These are phyloP conservation scores for Botrytis hyacinthi DNA, from an alignment of 2,329 filamentous ascomycete species.

Conservation along the genomic window DNA sequence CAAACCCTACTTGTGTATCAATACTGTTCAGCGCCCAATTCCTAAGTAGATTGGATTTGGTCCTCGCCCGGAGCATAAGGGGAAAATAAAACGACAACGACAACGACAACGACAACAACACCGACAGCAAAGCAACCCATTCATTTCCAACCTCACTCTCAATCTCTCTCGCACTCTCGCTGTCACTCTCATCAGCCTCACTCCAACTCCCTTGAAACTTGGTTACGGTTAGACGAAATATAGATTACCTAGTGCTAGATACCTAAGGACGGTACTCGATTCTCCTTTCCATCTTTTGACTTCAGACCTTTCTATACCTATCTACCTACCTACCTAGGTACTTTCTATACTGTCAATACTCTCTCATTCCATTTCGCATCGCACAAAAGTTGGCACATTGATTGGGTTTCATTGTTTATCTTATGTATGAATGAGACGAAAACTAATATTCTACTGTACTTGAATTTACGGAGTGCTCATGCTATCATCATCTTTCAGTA, in stretches of 20 bases:
- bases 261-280: not conserved
- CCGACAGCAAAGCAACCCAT: not conserved
- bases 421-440: conserved; percentile 3
- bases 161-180: not conserved
- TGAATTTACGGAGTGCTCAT: not conserved
- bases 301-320: not conserved
- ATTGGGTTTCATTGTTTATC: conserved; percentile 22
- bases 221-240: not conserved
- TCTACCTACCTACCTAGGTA: not conserved
- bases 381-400: not conserved
- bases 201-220: not conserved
- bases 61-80: not conserved
- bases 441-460: conserved; percentile 17
- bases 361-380: not conserved
- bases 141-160: not conserved
- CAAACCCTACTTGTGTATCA: not conserved
- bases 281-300: not conserved
- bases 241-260: not conserved
- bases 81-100: not conserved
- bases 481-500: conserved; percentile 23
- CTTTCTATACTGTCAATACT: not conserved
- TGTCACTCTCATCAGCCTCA: not conserved
- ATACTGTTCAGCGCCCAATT: not conserved
- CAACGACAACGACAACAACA: not conserved
- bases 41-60: not conserved